Evolutionary conservation across 345 rosid genomes (phyloP).

Genomic region (Gossypium raimondii): DNA sequence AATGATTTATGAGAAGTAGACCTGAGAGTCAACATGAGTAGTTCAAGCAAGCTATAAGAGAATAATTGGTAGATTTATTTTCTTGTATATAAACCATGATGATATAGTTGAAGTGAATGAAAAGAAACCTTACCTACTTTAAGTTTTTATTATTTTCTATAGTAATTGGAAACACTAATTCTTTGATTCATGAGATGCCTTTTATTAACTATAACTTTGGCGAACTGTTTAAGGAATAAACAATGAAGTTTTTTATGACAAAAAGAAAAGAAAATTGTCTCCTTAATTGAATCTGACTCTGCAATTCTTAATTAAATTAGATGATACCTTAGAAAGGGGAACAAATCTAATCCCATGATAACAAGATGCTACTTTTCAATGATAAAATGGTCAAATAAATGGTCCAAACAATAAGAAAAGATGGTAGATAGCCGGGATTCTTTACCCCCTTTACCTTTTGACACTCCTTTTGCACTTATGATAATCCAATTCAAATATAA

Average conservation of each 20-base stretch:
- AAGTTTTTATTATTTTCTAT: neutral
- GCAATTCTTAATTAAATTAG: slow-evolving; percentile 10
- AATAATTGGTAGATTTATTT: neutral
- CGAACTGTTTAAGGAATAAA: slow-evolving; percentile 1
- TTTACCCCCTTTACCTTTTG: slow-evolving; percentile 11
- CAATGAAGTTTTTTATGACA: slow-evolving; percentile 8
- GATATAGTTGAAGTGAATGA: neutral
- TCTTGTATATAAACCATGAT: neutral
- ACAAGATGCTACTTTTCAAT: slow-evolving; percentile 10
- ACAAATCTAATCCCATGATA: slow-evolving; percentile 12
- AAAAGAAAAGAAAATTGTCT: neutral
- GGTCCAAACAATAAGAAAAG: slow-evolving; percentile 11
- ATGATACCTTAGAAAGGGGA: slow-evolving; percentile 14
- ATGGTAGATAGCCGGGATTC: neutral
- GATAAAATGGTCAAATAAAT: slow-evolving; percentile 13
- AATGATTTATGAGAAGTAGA: neutral
- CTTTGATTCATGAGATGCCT: slow-evolving; percentile 4
- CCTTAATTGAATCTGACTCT: neutral
- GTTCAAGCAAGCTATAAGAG: neutral
- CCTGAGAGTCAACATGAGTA: neutral
- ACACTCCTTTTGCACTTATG: neutral
- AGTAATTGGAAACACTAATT: neutral
- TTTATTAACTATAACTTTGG: neutral
- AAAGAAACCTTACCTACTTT: neutral
- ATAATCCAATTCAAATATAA: slow-evolving; percentile 8